Percentiles rank a stretch among this genome's conserved stretches.
Conservation (phyloP, 257 asterid species). For the Solanum appendiculatum region DNA sequence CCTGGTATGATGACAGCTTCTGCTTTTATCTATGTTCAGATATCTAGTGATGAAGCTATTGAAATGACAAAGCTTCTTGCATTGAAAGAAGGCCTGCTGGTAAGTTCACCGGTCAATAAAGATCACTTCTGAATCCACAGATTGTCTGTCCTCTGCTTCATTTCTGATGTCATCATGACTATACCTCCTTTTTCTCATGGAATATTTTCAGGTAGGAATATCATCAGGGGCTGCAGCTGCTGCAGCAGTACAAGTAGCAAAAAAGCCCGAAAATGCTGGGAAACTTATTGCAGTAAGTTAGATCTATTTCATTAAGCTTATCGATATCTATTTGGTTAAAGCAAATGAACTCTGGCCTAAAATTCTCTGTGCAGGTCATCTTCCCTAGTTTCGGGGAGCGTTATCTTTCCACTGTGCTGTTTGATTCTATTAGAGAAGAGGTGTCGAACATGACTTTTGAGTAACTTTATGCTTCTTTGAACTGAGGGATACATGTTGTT, state of each 20-base stretch:
- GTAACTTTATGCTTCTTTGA: not conserved
- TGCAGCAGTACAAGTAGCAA: constrained; percentile 42
- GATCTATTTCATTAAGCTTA: not conserved
- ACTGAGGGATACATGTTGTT: not conserved
- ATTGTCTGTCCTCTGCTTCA: not conserved
- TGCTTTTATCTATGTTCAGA: constrained; percentile 7
- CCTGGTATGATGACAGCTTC: not conserved
- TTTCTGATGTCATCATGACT: not conserved
- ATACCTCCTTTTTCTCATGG: not conserved
- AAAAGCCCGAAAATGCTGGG: constrained; percentile 43
- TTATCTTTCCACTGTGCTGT: constrained; percentile 44
- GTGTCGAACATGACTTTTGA: constrained; percentile 21
- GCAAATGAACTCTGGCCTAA: not conserved
- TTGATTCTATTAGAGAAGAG: constrained; percentile 36
- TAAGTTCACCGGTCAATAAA: constrained; percentile 1
- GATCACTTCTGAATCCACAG: not conserved
- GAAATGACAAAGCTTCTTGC: constrained; percentile 46
- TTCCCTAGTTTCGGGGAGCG: constrained; percentile 57
- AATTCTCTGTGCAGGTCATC: constrained; percentile 5
- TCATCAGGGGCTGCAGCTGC: constrained; percentile 60
- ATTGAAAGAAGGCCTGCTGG: constrained; percentile 45
- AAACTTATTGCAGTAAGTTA: constrained; percentile 47
- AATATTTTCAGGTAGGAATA: constrained; percentile 34
- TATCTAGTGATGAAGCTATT: constrained; percentile 45
- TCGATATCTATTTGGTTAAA: not conserved